Evolutionary conservation across 129 eudicot species (phyloP).

Genomic region (Solidago caesia): DNA sequence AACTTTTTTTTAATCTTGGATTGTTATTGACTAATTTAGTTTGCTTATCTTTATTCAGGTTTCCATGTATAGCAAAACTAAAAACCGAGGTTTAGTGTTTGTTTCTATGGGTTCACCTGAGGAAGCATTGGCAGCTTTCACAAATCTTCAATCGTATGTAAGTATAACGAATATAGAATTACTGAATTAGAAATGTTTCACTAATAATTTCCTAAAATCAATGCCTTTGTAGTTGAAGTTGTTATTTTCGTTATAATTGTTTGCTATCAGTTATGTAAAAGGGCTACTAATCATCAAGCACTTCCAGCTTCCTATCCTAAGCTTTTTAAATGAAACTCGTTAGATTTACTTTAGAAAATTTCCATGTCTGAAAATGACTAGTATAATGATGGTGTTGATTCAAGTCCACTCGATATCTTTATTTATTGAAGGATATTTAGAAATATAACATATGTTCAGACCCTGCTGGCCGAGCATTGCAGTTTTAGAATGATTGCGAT

Average conservation of each 20-base stretch:
- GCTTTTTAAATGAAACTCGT: neutral
- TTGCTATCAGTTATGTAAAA: constrained; percentile 6
- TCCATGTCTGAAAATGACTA: neutral
- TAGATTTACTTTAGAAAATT: neutral
- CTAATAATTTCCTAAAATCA: neutral
- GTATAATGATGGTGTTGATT: neutral
- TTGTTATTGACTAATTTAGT: constrained; percentile 11
- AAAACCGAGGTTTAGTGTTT: constrained; percentile 85
- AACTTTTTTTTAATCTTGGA: constrained; percentile 5
- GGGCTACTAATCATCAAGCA: neutral
- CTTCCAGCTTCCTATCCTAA: no score
- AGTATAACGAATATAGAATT: constrained; percentile 26
- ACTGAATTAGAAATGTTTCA: constrained; percentile 3
- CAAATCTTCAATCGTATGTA: constrained; percentile 69
- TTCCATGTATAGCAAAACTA: constrained; percentile 74
- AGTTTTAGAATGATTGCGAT: neutral
- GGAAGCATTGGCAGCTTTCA: constrained; percentile 77
- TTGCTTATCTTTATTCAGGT: constrained; percentile 42
- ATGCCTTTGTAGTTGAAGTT: neutral
- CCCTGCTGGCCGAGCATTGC: neutral
- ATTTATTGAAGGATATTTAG: no score
- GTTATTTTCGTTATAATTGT: neutral
- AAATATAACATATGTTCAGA: no score
- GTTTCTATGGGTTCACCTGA: constrained; percentile 81
- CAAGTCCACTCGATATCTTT: no score